These are phyloP conservation scores for Boletus vermiculosoides DNA, from an alignment of 768 basidiomycete genomes.

Conservation along the genomic window DNA sequence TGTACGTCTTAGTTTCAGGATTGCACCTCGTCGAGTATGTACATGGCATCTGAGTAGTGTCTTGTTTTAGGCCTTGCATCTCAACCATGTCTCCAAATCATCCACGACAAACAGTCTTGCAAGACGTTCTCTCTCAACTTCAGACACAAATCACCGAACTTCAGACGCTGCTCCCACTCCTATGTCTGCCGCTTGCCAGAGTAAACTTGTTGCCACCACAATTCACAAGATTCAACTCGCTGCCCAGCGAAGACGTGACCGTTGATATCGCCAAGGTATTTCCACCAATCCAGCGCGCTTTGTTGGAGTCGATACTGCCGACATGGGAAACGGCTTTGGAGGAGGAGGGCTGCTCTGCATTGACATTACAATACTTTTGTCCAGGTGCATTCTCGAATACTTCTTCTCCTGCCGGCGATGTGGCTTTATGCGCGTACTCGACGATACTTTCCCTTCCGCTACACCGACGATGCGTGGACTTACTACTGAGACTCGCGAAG, in stretches of 20 bases:
- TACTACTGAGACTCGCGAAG: conserved; percentile 53
- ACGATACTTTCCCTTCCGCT: conserved; percentile 55
- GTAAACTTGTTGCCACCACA: conserved; percentile 60
- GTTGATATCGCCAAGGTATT: conserved; percentile 35
- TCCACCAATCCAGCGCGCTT: conserved; percentile 58
- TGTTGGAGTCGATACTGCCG: conserved; percentile 65
- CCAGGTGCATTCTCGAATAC: conserved; percentile 61
- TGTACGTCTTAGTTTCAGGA: not conserved
- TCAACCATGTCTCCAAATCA: conserved; percentile 11
- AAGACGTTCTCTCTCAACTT: conserved; percentile 44
- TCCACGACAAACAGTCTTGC: conserved; percentile 10
- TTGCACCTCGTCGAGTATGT: not conserved
- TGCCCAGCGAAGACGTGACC: conserved; percentile 26
- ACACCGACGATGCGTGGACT: conserved; percentile 45
- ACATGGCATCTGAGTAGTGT: not conserved
- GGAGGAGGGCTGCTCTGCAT: conserved; percentile 42
- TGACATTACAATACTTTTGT: conserved; percentile 72
- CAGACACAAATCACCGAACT: conserved; percentile 49
- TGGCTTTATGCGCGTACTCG: conserved; percentile 61
- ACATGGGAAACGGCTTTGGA: conserved; percentile 61
- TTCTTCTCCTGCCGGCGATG: conserved; percentile 46
- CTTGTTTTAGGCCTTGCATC: not conserved
- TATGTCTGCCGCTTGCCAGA: conserved; percentile 56
- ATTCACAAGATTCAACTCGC: conserved; percentile 44
- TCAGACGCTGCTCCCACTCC: conserved; percentile 50